Base-by-base conservation (phyloP, 192 early-diverging fungal genomes). In the Coemansia sp. region DNA sequence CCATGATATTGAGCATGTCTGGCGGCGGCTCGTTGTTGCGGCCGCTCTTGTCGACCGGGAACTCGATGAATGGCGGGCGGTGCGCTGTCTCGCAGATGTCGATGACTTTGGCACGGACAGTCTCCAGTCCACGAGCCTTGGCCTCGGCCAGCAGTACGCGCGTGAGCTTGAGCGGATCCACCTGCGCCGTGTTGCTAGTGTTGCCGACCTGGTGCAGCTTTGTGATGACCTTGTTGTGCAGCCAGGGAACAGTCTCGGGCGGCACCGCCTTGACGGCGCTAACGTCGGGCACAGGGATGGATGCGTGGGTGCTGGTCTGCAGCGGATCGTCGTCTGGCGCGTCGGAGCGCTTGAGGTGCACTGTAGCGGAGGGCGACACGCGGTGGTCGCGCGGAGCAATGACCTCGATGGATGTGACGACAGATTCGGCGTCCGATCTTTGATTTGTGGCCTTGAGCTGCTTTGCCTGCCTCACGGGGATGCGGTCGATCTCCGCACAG, bases 371-470 rank as follows among this genome's bases (percentile, higher is more conserved):
- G 3, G 72, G 36, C 20, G 70, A 63, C 11, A 66, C 49, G 17
- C 62, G 46, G 14, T 58, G 43, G 17, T 62, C 22, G 59, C 58
- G 65, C 57, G 74, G 62, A 13, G 73, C 73, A 73, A 81, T 75
- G 17, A 81, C 74, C 59, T 79, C 77, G 40, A 79, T 79, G 0
- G 77, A 79, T 0, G 77, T 79, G 25, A 79, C 77, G 29, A 74
- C 62, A 0, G 67, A 65, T 56, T 74, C 77, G 9, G 77, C 69
- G 40, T 74, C 77, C 50, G 71, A 63, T 13, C 77, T 59, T 55
- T 62, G 62, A 41, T 79, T 62, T 4, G 35, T 43, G 22, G 72
- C 52, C 57, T 79, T 79, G 61, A 70, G 71, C 59, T 79, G 77
- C 65, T 79, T 79, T 22, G 77, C 71, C 2, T 69, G 77, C 63